Conservation (phyloP, 441 rosid genomes). For the Bruguiera hainesii region DNA sequence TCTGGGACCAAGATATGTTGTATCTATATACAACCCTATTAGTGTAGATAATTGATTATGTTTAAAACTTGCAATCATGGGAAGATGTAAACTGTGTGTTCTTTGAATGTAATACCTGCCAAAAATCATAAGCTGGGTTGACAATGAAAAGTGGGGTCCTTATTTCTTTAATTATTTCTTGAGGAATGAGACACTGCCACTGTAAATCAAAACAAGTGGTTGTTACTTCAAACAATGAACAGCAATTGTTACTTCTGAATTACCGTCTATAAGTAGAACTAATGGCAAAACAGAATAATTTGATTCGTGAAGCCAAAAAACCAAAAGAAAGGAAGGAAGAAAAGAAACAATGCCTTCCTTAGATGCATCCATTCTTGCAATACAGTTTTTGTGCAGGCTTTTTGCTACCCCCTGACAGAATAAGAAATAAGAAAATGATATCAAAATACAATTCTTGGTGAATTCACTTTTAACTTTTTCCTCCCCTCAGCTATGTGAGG, state of each 20-base stretch:
- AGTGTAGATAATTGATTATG: slow-evolving; percentile 21
- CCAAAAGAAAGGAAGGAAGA: slow-evolving; percentile 7
- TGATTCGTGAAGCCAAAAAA: background rate
- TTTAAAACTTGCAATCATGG: slow-evolving; percentile 3
- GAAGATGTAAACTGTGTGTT: slow-evolving; percentile 2
- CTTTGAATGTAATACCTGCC: slow-evolving; percentile 65
- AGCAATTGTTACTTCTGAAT: background rate
- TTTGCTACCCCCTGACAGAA: slow-evolving; percentile 56
- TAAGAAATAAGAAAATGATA: slow-evolving; percentile 13
- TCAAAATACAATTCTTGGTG: background rate
- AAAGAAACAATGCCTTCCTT: slow-evolving; percentile 36
- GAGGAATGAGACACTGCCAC: slow-evolving; percentile 79
- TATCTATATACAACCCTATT: slow-evolving; percentile 46
- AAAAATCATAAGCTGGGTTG: slow-evolving; percentile 84
- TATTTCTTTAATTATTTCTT: slow-evolving; percentile 46
- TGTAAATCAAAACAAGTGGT: slow-evolving; percentile 20
- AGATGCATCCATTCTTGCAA: slow-evolving; percentile 45
- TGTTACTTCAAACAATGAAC: background rate
- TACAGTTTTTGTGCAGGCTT: slow-evolving; percentile 61
- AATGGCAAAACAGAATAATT: background rate
- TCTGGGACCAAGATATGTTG: slow-evolving; percentile 67
- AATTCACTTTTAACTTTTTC: background rate
- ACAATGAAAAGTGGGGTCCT: slow-evolving; percentile 70
- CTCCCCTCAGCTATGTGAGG: background rate
- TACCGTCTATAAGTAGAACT: slow-evolving; percentile 9